Evolutionary conservation across 2,329 filamentous ascomycete species (phyloP).

Genomic region (Ceratocystis cacaofunesta): DNA sequence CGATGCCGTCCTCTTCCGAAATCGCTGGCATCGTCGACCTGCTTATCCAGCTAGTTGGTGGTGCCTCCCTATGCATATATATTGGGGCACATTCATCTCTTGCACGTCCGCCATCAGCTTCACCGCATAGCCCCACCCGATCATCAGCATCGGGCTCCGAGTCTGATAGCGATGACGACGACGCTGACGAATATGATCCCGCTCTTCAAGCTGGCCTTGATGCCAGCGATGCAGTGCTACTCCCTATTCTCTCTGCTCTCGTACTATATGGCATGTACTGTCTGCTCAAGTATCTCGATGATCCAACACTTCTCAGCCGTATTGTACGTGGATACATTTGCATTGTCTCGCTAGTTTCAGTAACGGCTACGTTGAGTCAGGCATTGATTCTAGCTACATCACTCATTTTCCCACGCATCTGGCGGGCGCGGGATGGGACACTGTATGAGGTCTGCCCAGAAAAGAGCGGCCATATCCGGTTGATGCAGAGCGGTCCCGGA

Average conservation of each 20-base stretch:
- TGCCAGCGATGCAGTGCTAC: constrained; percentile 67
- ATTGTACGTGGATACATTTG: constrained; percentile 75
- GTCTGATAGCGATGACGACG: constrained; percentile 25
- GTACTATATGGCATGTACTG: constrained; percentile 68
- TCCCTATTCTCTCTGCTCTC: constrained; percentile 62
- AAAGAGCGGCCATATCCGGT: constrained; percentile 14
- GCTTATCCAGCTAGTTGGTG: constrained; percentile 34
- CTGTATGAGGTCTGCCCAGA: constrained; percentile 31
- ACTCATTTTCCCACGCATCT: constrained; percentile 60
- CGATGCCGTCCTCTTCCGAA: constrained; percentile 1
- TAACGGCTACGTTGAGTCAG: constrained; percentile 62
- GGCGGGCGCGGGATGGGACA: constrained; percentile 32
- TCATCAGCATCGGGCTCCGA: constrained; percentile 19
- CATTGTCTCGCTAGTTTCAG: constrained; percentile 59
- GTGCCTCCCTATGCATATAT: constrained; percentile 71
- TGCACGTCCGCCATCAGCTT: constrained; percentile 67
- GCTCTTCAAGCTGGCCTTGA: constrained; percentile 28
- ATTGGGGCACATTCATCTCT: constrained; percentile 74
- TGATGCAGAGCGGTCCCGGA: constrained; percentile 12
- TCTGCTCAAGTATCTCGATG: constrained; percentile 75
- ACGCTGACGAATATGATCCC: constrained; percentile 36
- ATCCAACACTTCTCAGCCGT: constrained; percentile 67
- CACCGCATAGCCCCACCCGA: constrained; percentile 28
- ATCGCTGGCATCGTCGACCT: not conserved
- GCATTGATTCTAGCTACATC: constrained; percentile 46